These are phyloP conservation scores for Sclerotinia glacialis DNA, from an alignment of 2,329 filamentous ascomycete genomes.

Conservation along the genomic window DNA sequence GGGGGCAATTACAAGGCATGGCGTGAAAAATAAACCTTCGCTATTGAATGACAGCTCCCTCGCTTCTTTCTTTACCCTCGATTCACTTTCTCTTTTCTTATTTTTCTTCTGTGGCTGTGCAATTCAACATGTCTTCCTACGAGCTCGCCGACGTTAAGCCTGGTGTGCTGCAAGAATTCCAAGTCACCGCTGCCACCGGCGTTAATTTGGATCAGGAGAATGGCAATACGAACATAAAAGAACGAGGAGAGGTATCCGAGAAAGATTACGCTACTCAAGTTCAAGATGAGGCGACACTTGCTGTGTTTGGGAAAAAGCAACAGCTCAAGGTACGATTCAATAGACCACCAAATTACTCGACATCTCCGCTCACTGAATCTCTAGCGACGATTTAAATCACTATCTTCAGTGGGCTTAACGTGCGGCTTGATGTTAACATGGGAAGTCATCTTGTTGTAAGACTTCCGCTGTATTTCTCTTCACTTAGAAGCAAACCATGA, in stretches of 20 bases:
- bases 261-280: not conserved
- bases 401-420: slow-evolving; percentile 13
- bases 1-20: not conserved
- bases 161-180: not conserved
- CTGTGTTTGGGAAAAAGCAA: slow-evolving; percentile 22
- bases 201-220: not conserved
- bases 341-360: not conserved
- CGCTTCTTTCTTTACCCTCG: not conserved
- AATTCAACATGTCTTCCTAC: slow-evolving; percentile 2
- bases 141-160: not conserved
- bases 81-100: not conserved
- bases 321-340: slow-evolving; percentile 16
- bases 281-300: slow-evolving; percentile 22
- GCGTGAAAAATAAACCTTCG: not conserved
- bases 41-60: not conserved
- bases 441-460: slow-evolving; percentile 17
- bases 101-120: not conserved
- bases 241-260: slow-evolving; percentile 1
- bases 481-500: not conserved
- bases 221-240: not conserved
- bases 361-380: not conserved
- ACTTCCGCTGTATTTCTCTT: not conserved
- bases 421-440: slow-evolving; percentile 16
- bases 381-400: slow-evolving; percentile 13
- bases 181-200: not conserved